Evolutionary conservation across 345 rosid species (phyloP).

Genomic region (Populus deltoides): DNA sequence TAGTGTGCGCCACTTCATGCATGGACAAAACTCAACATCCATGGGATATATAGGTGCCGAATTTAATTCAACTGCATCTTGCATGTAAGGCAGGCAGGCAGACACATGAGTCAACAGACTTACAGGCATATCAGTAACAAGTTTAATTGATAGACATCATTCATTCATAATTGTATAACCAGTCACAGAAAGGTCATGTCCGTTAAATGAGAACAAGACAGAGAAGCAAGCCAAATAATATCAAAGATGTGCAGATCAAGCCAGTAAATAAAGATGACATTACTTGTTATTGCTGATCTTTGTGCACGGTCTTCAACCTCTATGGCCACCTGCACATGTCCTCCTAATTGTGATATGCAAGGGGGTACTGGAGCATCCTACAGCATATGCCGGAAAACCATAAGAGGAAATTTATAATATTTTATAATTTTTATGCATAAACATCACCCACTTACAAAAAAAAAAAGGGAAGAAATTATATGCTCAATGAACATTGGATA

Average conservation of each 20-base stretch:
- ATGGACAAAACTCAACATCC: background rate
- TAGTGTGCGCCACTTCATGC: background rate
- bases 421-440: background rate
- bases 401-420: background rate
- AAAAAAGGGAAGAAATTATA: background rate
- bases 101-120: background rate
- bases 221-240: background rate
- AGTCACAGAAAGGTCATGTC: background rate
- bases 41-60: background rate
- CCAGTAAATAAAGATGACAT: background rate
- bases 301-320: slow-evolving; percentile 96
- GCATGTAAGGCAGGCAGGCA: background rate
- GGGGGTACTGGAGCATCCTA: slow-evolving; percentile 97
- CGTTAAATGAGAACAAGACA: background rate
- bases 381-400: slow-evolving; percentile 1
- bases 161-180: background rate
- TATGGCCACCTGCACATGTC: slow-evolving; percentile 92
- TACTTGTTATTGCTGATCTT: slow-evolving; percentile 91
- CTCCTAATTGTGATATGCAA: slow-evolving; percentile 87
- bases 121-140: background rate
- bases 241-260: background rate
- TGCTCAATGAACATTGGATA: background rate
- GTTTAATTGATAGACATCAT: background rate
- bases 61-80: background rate
- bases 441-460: background rate